phyloP scores from a whole-genome alignment of 345 rosid species.

The Eutrema heterophyllum region DNA sequence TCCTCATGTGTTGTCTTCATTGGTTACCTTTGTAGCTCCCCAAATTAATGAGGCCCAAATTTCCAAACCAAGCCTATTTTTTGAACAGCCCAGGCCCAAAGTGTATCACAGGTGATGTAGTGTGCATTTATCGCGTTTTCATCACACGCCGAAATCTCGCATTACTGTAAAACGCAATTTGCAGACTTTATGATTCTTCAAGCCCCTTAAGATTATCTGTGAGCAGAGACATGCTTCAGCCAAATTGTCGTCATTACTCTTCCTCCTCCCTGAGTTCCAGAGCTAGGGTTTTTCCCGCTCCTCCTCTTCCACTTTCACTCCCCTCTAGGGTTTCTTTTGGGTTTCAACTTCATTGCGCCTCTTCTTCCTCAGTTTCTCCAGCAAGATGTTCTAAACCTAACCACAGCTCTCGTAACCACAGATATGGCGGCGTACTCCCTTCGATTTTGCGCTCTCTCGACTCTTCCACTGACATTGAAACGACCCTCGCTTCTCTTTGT shows the following conservation, averaged over 20 bases:
- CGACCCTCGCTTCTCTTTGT: slow-evolving; percentile 46
- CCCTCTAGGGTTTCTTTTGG: slow-evolving; percentile 31
- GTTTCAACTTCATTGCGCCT: slow-evolving; percentile 49
- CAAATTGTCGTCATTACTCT: slow-evolving; percentile 19
- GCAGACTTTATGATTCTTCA: too few relatives aligned
- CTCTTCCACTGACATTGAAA: slow-evolving; percentile 47
- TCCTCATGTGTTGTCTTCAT: too few relatives aligned
- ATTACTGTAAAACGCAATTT: too few relatives aligned
- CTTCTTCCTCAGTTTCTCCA: too few relatives aligned
- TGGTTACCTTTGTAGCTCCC: too few relatives aligned
- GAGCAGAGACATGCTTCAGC: slow-evolving; percentile 25
- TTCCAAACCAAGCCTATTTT: too few relatives aligned
- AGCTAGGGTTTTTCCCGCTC: not conserved
- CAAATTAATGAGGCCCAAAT: too few relatives aligned
- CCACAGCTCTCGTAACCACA: slow-evolving; percentile 37
- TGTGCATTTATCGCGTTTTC: too few relatives aligned
- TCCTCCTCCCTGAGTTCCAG: slow-evolving; percentile 11
- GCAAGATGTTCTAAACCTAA: slow-evolving; percentile 33
- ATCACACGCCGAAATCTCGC: too few relatives aligned
- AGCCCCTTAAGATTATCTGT: not conserved
- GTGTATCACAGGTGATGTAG: too few relatives aligned
- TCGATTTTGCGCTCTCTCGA: slow-evolving; percentile 60
- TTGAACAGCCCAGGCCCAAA: too few relatives aligned
- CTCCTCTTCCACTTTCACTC: slow-evolving; percentile 13
- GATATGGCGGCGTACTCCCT: slow-evolving; percentile 52